Percentiles rank a stretch among this genome's conserved stretches.
Evolutionary conservation across 768 basidiomycete species (phyloP).

Genomic region (Boletus subparvulus): DNA sequence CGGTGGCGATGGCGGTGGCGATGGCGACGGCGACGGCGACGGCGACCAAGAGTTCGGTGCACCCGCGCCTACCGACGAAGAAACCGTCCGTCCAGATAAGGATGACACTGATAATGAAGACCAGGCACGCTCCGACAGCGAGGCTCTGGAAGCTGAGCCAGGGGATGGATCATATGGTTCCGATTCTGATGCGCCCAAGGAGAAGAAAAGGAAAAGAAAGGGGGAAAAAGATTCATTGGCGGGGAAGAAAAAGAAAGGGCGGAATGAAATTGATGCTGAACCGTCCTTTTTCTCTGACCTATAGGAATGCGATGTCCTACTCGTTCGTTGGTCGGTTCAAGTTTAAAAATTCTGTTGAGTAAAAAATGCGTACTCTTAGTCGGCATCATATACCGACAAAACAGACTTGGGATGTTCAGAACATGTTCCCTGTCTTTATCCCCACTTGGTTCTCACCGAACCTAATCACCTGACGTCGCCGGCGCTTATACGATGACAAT

Average conservation of each 20-base stretch:
- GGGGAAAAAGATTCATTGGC: slow-evolving; percentile 49
- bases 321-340: not conserved
- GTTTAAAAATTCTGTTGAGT: not conserved
- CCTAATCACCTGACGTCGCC: too few relatives aligned
- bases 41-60: slow-evolving; percentile 18
- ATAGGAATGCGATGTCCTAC: slow-evolving; percentile 23
- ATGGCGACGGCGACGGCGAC: slow-evolving; percentile 17
- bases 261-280: slow-evolving; percentile 56
- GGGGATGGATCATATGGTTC: slow-evolving; percentile 26
- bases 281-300: slow-evolving; percentile 68
- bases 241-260: slow-evolving; percentile 56
- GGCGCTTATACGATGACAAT: not conserved
- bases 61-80: slow-evolving; percentile 26
- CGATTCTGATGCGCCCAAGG: slow-evolving; percentile 33
- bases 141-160: slow-evolving; percentile 12
- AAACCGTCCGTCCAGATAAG: slow-evolving; percentile 14
- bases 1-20: too few relatives aligned
- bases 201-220: slow-evolving; percentile 57
- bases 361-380: not conserved
- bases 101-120: slow-evolving; percentile 7
- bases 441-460: not conserved
- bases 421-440: not conserved
- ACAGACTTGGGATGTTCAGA: not conserved
- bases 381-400: not conserved
- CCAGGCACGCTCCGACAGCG: slow-evolving; percentile 9